Percentiles rank a stretch among this genome's conserved stretches.
phyloP scores from a whole-genome alignment of 2,329 filamentous ascomycete species.

The Ceratocystis alfenasii region DNA sequence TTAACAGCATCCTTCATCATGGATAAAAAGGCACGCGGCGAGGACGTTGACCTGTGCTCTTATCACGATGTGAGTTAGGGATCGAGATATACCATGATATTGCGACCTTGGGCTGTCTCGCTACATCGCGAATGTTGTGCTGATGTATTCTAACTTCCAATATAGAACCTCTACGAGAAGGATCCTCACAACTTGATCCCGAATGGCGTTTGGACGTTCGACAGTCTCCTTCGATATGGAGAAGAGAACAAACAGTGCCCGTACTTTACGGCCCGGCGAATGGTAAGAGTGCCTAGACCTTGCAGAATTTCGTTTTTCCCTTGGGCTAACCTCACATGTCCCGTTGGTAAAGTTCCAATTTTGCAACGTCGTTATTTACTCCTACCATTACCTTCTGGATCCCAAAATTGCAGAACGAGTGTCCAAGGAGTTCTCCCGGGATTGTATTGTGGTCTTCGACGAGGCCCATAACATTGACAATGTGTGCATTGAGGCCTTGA shows the following conservation, averaged over 20 bases:
- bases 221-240: constrained; percentile 76
- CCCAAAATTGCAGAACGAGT: constrained; percentile 95
- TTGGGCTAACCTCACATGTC: constrained; percentile 7
- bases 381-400: constrained; percentile 94
- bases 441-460: constrained; percentile 97
- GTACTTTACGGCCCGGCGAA: constrained; percentile 88
- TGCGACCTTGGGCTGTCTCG: too few relatives aligned
- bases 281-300: constrained; percentile 47
- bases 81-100: not conserved
- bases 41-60: constrained; percentile 85
- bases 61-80: constrained; percentile 67
- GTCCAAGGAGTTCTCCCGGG: constrained; percentile 89
- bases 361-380: constrained; percentile 99
- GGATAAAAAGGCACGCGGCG: constrained; percentile 90
- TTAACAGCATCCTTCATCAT: constrained; percentile 94
- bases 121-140: not conserved
- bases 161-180: constrained; percentile 76
- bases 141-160: not conserved
- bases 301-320: constrained; percentile 12
- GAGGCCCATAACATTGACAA: constrained; percentile 99
- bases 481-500: constrained; percentile 94
- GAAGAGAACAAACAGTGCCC: constrained; percentile 95
- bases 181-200: constrained; percentile 92
- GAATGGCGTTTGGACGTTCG: constrained; percentile 89
- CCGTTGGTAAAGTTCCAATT: constrained; percentile 64